Evolutionary conservation across 495 filamentous ascomycete genomes (phyloP), one percentile per base, ranked within the genome.

Genomic region (Aspergillus heteromorphus): DNA sequence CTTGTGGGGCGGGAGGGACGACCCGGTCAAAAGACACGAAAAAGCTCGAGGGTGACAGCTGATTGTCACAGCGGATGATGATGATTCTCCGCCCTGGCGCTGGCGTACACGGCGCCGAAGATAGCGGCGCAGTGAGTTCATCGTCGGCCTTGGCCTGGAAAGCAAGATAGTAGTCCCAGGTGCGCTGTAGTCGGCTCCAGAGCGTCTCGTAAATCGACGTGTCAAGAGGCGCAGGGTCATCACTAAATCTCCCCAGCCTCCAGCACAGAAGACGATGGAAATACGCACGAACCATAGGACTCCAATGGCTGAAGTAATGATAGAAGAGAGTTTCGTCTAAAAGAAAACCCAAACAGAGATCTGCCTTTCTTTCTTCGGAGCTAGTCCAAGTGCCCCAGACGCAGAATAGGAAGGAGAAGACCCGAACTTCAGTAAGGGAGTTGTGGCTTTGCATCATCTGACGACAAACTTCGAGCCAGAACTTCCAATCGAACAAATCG

Each of bases 261-360:
- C 93, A 98, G 71, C 92, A 96, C 14, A 96, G 67, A 31, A 98
- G 67, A 34, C 93, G 89, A 83, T 96, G 93, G 64, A 85, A 97
- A 69, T 97, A 98, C 16, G 91, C 88, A 55, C 93, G 82, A 23
- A 96, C 91, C 93, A 98, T 97, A 1, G 93, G 93, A 70, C 92
- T 97, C 93, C 93, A 98, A 65, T 97, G 91, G 64, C 86, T 91
- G 73, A 98, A 98, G 58, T 91, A 84, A 53, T 82, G 84, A 45
- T 89, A 83, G 67, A 97, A 97, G 14, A 85, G 75, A 36, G 86
- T 79, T 56, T 87, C 84, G 20, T 83, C 78, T n/a, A 98, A 64
- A 27, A 98, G 73, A 78, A 95, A 95, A 16, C 85, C 85, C 2
- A 89, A 59, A 63, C 90, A 96, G 19, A 96, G 65, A 8, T 76